phyloP scores from a whole-genome alignment of 129 eudicot species.

The Escallonia rubra region DNA sequence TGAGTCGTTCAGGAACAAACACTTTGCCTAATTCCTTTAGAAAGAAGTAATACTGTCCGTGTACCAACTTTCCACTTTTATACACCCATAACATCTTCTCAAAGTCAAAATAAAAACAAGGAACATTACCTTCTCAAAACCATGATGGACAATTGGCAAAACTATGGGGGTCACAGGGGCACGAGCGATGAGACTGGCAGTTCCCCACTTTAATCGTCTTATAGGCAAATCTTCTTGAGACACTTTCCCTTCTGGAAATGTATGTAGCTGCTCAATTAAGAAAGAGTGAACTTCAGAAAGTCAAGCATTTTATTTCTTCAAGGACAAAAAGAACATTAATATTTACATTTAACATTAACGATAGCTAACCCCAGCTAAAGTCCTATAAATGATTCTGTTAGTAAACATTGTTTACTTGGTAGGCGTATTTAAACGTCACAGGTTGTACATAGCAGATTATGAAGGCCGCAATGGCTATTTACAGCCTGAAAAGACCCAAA shows the following conservation, averaged over 20 bases:
- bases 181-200: constrained; percentile 94
- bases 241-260: constrained; percentile 93
- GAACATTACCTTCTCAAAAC: constrained; percentile 64
- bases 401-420: too few species aligned
- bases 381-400: too few species aligned
- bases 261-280: constrained; percentile 63
- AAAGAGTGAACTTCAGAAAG: constrained; percentile 10
- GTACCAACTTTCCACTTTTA: too few species aligned
- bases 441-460: too few species aligned
- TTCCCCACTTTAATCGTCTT: constrained; percentile 89
- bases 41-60: too few species aligned
- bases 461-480: too few species aligned
- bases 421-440: too few species aligned
- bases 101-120: not conserved
- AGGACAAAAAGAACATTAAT: not conserved
- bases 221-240: constrained; percentile 82
- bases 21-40: too few species aligned
- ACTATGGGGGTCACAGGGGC: constrained; percentile 92
- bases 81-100: not conserved
- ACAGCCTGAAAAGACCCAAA: too few species aligned
- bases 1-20: too few species aligned
- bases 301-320: not conserved
- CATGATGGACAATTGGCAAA: constrained; percentile 85
- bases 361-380: not conserved
- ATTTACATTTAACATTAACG: not conserved